Conservation (phyloP, 2,329 filamentous ascomycete genomes). For the Magnaporthiopsis incrustans region DNA sequence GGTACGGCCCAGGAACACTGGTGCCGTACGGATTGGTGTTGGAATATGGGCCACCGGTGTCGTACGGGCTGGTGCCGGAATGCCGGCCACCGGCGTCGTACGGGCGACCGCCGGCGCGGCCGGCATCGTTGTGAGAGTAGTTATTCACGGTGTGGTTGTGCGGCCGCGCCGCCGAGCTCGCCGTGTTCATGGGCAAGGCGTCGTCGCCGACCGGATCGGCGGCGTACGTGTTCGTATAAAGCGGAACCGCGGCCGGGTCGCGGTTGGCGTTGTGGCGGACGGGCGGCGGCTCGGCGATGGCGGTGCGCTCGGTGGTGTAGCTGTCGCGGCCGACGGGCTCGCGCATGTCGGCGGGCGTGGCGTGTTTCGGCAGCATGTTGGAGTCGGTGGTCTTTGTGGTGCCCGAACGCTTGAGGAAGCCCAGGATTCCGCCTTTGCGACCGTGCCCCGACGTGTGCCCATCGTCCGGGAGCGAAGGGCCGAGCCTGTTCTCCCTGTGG, state of each 20-base stretch:
- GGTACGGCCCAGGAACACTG: neutral
- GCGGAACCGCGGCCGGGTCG: neutral
- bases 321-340: slow-evolving; percentile 18
- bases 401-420: slow-evolving; percentile 19
- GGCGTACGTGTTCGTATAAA: slow-evolving; percentile 10
- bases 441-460: slow-evolving; percentile 30
- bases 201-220: slow-evolving; percentile 6
- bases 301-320: slow-evolving; percentile 28
- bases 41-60: neutral
- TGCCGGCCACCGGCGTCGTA: neutral
- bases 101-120: neutral
- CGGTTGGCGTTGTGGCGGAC: slow-evolving; percentile 25
- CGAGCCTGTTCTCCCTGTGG: slow-evolving; percentile 30
- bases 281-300: slow-evolving; percentile 13
- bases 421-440: slow-evolving; percentile 21
- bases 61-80: neutral
- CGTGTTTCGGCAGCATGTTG: slow-evolving; percentile 26
- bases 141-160: neutral
- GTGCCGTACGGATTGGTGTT: slow-evolving; percentile 4
- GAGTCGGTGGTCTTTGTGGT: slow-evolving; percentile 9
- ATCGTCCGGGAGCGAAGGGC: slow-evolving; percentile 29
- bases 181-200: slow-evolving; percentile 3
- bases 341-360: slow-evolving; percentile 17
- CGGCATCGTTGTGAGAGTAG: neutral
- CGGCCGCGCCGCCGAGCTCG: neutral